Percentiles rank a stretch among this genome's conserved stretches.
phyloP scores from a whole-genome alignment of 2,329 filamentous ascomycete genomes.

The Cadophora malorum region DNA sequence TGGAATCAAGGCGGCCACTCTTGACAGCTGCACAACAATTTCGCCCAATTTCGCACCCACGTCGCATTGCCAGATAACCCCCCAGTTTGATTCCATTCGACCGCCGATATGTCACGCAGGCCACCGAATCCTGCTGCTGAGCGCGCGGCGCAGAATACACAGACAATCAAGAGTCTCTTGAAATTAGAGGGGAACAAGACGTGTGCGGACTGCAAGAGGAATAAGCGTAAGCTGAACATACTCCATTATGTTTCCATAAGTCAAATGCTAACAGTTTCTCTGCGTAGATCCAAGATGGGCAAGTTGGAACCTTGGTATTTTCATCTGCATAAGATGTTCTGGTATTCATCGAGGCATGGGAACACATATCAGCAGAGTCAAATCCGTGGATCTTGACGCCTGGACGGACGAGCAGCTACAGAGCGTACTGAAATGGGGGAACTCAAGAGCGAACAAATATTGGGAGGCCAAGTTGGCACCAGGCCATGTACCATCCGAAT shows the following conservation, averaged over 20 bases:
- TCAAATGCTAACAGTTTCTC: constrained; percentile 22
- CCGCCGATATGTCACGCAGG: constrained; percentile 74
- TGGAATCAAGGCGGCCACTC: constrained; percentile 36
- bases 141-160: constrained; percentile 89
- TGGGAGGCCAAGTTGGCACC: constrained; percentile 95
- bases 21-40: constrained; percentile 5
- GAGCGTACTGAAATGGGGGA: constrained; percentile 94
- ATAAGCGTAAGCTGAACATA: constrained; percentile 76
- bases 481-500: constrained; percentile 91
- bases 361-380: constrained; percentile 97
- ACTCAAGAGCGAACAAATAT: constrained; percentile 95
- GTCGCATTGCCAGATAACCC: constrained; percentile 16
- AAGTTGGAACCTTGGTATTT: constrained; percentile 97
- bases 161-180: constrained; percentile 91
- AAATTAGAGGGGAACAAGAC: constrained; percentile 96
- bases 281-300: constrained; percentile 94
- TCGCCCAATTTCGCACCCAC: constrained; percentile 11
- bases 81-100: constrained; percentile 25
- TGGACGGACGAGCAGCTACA: constrained; percentile 99
- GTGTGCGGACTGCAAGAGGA: constrained; percentile 98
- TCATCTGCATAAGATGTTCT: constrained; percentile 97
- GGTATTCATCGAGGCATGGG: constrained; percentile 99
- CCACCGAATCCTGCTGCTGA: constrained; percentile 80
- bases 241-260: background rate
- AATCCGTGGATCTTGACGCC: constrained; percentile 95